Evolutionary conservation across 2,329 filamentous ascomycete genomes (phyloP), one percentile per base, ranked within the genome.

Genomic region (Cercospora berteroae): DNA sequence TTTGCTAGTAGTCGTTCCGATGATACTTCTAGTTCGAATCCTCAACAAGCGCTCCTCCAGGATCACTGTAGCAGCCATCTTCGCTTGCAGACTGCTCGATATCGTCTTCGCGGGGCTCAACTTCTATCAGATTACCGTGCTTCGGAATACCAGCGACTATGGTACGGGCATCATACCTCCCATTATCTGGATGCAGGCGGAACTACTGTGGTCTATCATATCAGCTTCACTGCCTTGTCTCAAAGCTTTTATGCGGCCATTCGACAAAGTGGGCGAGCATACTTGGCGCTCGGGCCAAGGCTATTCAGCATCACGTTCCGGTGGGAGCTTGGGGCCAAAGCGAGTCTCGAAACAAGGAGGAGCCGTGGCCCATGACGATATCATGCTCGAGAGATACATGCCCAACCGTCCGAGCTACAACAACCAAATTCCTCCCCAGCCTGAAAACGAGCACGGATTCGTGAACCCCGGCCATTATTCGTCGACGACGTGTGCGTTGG

Each of bases 191-290:
- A 67, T 62, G 3, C 63, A 69, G 57, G 48, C 63, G 4, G 69
- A 71, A 50, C 60, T 71, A 5, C 58, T 71, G 3, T 71, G 69
- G 69, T 71, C 69, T n/a, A 69, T 71, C 39, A 39, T 71, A 31
- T 60, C 69, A 1, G 67, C 67, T 10, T 71, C 69, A 8, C 52
- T 71, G 10, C 69, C 69, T 13, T 71, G 69, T 33, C 60, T 71
- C 39, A 69, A 71, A 50, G 64, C 65, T 3, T 69, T 71, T 61
- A 69, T 69, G 65, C 61, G 62, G 16, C 69, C 69, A 5, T 69
- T 71, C 55, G 67, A 71, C 39, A 69, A 69, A 55, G 59, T 71
- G 33, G 69, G 69, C 55, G 65, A 71, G 16, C 60, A 68, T 7
- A 69, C 66, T 20, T 69, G 69, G 69, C 57, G 67, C 12, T 68